A percentile compares a stretch with the other conserved stretches of the same genome.
These are phyloP conservation scores for Whalleya microplaca DNA, from an alignment of 2,329 filamentous ascomycete species.

Conservation along the genomic window DNA sequence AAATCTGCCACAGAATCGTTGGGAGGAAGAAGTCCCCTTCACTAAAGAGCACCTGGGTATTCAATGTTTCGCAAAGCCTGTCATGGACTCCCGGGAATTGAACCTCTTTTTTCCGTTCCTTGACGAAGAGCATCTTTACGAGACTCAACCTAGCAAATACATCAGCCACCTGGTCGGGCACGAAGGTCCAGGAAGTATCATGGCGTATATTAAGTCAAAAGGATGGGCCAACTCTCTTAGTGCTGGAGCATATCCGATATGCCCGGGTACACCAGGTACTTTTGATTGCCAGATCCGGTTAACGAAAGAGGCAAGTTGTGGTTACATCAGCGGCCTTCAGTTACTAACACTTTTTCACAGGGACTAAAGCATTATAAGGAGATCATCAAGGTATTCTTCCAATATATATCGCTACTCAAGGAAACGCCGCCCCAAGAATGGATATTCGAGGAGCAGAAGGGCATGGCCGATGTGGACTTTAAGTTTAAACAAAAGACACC, in stretches of 20 bases:
- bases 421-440: slow-evolving; percentile 83
- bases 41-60: slow-evolving; percentile 57
- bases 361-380: slow-evolving; percentile 80
- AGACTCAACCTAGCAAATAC: slow-evolving; percentile 82
- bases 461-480: slow-evolving; percentile 90
- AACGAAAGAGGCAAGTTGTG: slow-evolving; percentile 72
- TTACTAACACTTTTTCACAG: slow-evolving; percentile 35
- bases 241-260: slow-evolving; percentile 75
- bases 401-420: slow-evolving; percentile 86
- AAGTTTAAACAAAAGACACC: slow-evolving; percentile 92
- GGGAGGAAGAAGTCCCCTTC: slow-evolving; percentile 56
- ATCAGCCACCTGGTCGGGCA: slow-evolving; percentile 89
- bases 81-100: slow-evolving; percentile 82
- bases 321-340: neutral
- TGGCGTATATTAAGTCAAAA: slow-evolving; percentile 86
- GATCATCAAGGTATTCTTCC: slow-evolving; percentile 81
- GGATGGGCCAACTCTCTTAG: slow-evolving; percentile 87
- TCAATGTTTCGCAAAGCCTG: slow-evolving; percentile 86
- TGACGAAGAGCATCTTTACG: slow-evolving; percentile 79
- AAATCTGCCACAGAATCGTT: slow-evolving; percentile 65
- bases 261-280: slow-evolving; percentile 74
- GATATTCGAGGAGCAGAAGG: slow-evolving; percentile 92
- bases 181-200: slow-evolving; percentile 88
- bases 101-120: slow-evolving; percentile 83
- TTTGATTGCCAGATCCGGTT: slow-evolving; percentile 80